Conservation (phyloP, 306 rosid species). For the Gynostemma pentaphyllum region DNA sequence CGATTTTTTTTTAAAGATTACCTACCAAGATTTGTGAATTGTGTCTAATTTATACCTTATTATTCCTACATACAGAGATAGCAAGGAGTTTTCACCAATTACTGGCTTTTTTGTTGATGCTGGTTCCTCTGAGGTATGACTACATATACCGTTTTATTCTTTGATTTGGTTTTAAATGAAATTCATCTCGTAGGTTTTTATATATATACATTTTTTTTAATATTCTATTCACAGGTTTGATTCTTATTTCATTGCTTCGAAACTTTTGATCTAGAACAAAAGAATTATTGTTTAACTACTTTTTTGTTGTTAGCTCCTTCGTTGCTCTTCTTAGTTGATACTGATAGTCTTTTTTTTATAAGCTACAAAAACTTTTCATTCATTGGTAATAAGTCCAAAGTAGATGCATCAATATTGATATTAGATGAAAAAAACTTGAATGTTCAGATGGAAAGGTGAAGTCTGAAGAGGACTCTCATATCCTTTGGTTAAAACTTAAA, state of each 20-base stretch:
- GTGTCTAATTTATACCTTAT: neutral
- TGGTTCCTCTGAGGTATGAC: constrained; percentile 58
- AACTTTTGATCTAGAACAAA: neutral
- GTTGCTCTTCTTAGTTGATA: no score
- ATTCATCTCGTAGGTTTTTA: neutral
- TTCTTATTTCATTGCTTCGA: neutral
- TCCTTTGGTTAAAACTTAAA: no score
- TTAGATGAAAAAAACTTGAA: no score
- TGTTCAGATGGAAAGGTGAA: no score
- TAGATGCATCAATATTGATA: no score
- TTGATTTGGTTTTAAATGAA: neutral
- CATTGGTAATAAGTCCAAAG: no score
- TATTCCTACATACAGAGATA: constrained; percentile 40
- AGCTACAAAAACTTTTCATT: no score
- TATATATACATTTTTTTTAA: neutral
- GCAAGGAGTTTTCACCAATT: constrained; percentile 71
- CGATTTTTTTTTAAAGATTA: neutral
- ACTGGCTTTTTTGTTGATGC: constrained; percentile 53
- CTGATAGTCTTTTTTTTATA: no score
- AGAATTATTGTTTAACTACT: neutral
- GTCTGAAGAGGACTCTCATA: no score
- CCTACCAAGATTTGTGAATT: neutral
- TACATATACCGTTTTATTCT: constrained; percentile 3
- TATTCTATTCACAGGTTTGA: neutral
- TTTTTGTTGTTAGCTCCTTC: neutral